A percentile compares a stretch with the other conserved stretches of the same genome.
These are phyloP conservation scores for Tagetes erecta DNA, from an alignment of 129 eudicot genomes.

Conservation along the genomic window DNA sequence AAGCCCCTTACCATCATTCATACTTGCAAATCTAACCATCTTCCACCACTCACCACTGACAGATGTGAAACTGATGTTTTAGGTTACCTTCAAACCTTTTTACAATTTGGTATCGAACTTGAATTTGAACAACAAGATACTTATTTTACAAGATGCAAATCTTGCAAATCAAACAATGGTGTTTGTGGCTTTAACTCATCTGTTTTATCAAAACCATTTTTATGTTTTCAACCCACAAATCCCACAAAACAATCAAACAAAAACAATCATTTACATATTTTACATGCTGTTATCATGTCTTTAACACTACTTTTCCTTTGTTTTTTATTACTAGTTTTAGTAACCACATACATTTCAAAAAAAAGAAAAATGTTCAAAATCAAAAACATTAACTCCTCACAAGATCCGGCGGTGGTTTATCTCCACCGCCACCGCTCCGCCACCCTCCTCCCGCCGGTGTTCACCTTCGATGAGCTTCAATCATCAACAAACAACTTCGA, in stretches of 20 bases:
- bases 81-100: conserved; percentile 56
- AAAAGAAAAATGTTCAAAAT: conserved; percentile 22
- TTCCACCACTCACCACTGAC: conserved; percentile 42
- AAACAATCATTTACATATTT: conserved; percentile 22
- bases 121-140: conserved; percentile 64
- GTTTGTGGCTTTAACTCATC: conserved; percentile 71
- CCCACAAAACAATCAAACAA: conserved; percentile 10
- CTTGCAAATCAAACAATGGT: conserved; percentile 53
- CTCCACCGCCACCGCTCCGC: conserved; percentile 80
- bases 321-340: conserved; percentile 35
- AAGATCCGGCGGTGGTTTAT: conserved; percentile 66
- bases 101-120: conserved; percentile 54
- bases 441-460: conserved; percentile 78
- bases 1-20: conserved; percentile 56
- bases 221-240: conserved; percentile 43
- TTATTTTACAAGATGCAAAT: conserved; percentile 52
- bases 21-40: conserved; percentile 45
- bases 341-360: conserved; percentile 38
- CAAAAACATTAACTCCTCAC: conserved; percentile 21
- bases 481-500: conserved; percentile 71
- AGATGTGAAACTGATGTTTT: conserved; percentile 68
- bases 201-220: conserved; percentile 51
- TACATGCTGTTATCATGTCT: conserved; percentile 35
- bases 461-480: conserved; percentile 84
- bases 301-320: conserved; percentile 42